Evolutionary conservation across 2,329 filamentous ascomycete genomes (phyloP).

Genomic region (Monosporascus sp.): DNA sequence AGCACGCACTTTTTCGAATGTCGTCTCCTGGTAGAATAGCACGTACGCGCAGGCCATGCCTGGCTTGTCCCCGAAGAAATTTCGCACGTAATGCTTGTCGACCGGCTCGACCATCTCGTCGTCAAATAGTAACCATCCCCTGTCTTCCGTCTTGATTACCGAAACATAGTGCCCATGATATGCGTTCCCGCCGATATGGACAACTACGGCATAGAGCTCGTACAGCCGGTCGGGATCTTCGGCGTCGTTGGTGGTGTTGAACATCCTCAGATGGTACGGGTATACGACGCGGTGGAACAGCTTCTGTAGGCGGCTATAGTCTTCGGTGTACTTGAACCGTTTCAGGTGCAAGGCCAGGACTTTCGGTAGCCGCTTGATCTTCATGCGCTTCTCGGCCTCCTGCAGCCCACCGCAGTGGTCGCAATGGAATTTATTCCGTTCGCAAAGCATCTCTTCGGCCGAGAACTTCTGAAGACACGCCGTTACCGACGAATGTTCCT

Average conservation of each 20-base stretch:
- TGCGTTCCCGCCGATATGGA: constrained; percentile 93
- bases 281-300: constrained; percentile 96
- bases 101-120: constrained; percentile 99
- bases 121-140: constrained; percentile 93
- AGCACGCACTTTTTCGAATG: constrained; percentile 58
- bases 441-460: constrained; percentile 96
- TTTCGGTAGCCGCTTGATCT: constrained; percentile 89
- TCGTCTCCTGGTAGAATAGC: constrained; percentile 93
- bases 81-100: constrained; percentile 90
- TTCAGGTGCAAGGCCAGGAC: constrained; percentile 91
- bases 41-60: constrained; percentile 94
- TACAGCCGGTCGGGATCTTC: constrained; percentile 91
- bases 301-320: constrained; percentile 88
- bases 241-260: constrained; percentile 95
- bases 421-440: constrained; percentile 98
- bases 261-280: constrained; percentile 90
- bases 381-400: constrained; percentile 98
- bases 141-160: constrained; percentile 94
- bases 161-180: constrained; percentile 98
- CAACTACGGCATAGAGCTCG: constrained; percentile 93
- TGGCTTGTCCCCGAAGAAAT: constrained; percentile 92
- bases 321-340: constrained; percentile 97
- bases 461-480: constrained; percentile 95
- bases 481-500: constrained; percentile 92
- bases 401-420: constrained; percentile 95